Evolutionary conservation across 352 stramenopile genomes (phyloP), one percentile per base, ranked within the genome.

Genomic region (Hyaloperonospora arabidopsidis): DNA sequence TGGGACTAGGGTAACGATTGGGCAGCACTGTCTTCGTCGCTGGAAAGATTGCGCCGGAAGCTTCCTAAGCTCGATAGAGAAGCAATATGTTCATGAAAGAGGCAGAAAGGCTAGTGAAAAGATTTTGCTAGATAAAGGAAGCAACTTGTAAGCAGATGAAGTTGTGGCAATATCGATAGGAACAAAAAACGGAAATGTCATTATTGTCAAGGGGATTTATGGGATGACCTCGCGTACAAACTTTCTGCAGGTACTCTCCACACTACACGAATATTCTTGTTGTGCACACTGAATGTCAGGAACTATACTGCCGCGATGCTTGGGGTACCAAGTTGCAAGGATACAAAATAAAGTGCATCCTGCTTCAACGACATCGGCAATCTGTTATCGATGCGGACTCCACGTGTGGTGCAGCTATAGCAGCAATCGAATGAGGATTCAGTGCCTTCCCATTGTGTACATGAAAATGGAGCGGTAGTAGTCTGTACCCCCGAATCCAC

Each of bases 231-330:
- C 87, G 35, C 79, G 79, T 8, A 41, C 90, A 14, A 38, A 60
- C 15, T 51, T 61, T 19, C 61, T 89, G 10, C 45, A 68, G 10
- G 19, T 72, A 12, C 70, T 76, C 17, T 93, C 77, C 15, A 76
- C 79, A 43, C 59, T 93, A 43, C 65, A 84, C 3, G 76, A 72
- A 49, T 90, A 76, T 51, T 60, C 59, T 7, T 15, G 35, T 93
- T 90, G 11, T 57, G 65, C 2, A 83, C 80, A 19, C 59, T 93
- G 1, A 79, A 79, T 11, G 53, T 85, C 8, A 79, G 82, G 1
- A 87, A 87, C 28, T 92, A 87, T 49, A 79, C 76, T 10, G 77
- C 87, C 41, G 79, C 90, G 35, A 84, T 89, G 67, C 76, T 92
- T 23, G 79, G 90, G 43, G 59, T n/a, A n/a, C n/a, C n/a, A n/a